Percentiles rank a stretch among this genome's conserved stretches.
These are phyloP conservation scores for Plasmodium fragile DNA, from an alignment of 169 alveolate species.

Conservation along the genomic window DNA sequence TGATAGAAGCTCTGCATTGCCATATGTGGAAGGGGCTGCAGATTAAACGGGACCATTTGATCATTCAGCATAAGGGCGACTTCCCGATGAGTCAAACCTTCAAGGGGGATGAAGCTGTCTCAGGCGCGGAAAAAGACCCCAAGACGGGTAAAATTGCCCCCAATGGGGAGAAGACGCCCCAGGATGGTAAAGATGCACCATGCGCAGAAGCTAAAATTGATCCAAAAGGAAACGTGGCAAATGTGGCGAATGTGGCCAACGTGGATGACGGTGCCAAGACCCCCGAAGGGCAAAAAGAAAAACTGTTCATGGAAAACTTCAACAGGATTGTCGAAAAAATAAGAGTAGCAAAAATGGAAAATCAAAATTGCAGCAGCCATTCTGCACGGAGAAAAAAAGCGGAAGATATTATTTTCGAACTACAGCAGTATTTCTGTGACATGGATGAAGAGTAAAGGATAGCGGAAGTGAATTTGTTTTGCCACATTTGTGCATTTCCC, in stretches of 20 bases:
- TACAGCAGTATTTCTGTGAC: constrained; percentile 60
- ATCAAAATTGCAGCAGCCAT: constrained; percentile 41
- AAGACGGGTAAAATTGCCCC: neutral
- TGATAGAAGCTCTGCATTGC: constrained; percentile 64
- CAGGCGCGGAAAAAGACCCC: neutral
- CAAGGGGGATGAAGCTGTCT: neutral
- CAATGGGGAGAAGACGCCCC: neutral
- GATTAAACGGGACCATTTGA: constrained; percentile 9
- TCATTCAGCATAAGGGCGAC: neutral
- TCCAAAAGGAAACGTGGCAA: neutral
- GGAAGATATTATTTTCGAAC: constrained; percentile 32
- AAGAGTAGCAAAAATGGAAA: constrained; percentile 48
- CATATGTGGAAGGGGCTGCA: constrained; percentile 69
- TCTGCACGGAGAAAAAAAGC: constrained; percentile 60
- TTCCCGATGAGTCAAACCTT: neutral
- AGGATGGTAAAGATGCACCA: neutral
- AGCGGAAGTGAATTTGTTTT: neutral
- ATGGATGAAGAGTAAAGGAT: constrained; percentile 39
- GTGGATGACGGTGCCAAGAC: neutral
- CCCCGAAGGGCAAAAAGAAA: constrained; percentile 2
- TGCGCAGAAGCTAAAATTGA: neutral
- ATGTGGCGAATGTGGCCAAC: no score
- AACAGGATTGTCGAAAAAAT: constrained; percentile 64
- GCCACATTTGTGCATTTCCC: neutral
- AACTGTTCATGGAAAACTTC: constrained; percentile 59